Conservation (phyloP, 345 rosid species). For the Euclidium syriacum region DNA sequence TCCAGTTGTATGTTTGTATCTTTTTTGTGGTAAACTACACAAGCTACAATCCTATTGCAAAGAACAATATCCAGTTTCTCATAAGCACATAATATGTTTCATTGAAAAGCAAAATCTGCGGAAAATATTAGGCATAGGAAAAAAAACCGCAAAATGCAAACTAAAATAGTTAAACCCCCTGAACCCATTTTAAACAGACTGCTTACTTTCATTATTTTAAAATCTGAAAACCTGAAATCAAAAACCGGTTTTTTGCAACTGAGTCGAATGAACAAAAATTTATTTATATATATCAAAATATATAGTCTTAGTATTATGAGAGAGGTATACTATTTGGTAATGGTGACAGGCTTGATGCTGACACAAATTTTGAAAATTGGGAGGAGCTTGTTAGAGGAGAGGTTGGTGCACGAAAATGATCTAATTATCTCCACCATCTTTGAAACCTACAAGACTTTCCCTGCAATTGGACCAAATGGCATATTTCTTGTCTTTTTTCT, state of each 20-base stretch:
- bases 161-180: no score
- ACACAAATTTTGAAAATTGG: conserved; percentile 13
- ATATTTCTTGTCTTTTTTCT: conserved; percentile 19
- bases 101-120: not conserved
- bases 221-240: no score
- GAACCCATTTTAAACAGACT: no score
- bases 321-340: conserved; percentile 14
- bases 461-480: conserved; percentile 24
- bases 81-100: not conserved
- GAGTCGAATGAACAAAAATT: no score
- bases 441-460: conserved; percentile 30
- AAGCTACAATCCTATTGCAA: not conserved
- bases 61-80: not conserved
- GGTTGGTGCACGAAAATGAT: conserved; percentile 30
- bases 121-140: not conserved
- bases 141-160: no score
- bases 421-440: conserved; percentile 35
- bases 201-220: no score
- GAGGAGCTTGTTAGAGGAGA: conserved; percentile 32
- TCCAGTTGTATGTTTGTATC: not conserved
- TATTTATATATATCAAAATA: no score
- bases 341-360: conserved; percentile 24
- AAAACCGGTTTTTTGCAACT: no score
- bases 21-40: not conserved
- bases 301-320: conserved; percentile 10